Percentiles rank a stretch among this genome's conserved stretches.
These are phyloP conservation scores for Aspergillus aculeatus DNA, from an alignment of 2,329 filamentous ascomycete species.

Conservation along the genomic window DNA sequence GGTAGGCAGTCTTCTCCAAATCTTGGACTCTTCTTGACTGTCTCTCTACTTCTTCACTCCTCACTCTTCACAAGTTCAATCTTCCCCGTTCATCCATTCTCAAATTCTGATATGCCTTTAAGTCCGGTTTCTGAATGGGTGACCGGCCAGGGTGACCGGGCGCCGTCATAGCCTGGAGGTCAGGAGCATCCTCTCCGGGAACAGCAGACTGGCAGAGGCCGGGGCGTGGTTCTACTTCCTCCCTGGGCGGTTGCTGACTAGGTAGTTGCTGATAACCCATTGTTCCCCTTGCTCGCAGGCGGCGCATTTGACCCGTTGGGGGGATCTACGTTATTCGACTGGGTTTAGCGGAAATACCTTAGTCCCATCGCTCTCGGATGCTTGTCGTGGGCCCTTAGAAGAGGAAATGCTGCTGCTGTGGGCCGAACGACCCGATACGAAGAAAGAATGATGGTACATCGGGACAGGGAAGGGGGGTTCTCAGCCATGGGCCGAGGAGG, in stretches of 20 bases:
- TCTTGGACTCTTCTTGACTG: too few relatives aligned
- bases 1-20: too few relatives aligned
- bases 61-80: background rate
- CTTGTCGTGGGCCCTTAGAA: background rate
- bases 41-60: slow-evolving; percentile 2
- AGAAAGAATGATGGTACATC: slow-evolving; percentile 6
- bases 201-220: background rate
- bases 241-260: background rate
- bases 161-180: background rate
- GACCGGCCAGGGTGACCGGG: slow-evolving; percentile 5
- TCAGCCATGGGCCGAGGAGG: background rate
- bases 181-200: background rate
- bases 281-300: slow-evolving; percentile 6
- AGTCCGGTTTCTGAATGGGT: background rate
- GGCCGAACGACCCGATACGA: slow-evolving; percentile 6
- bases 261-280: background rate
- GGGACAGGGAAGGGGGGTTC: background rate
- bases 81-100: background rate
- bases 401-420: background rate
- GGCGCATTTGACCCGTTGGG: slow-evolving; percentile 7
- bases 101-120: background rate
- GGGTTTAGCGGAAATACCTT: slow-evolving; percentile 3
- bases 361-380: background rate
- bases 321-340: slow-evolving; percentile 4
- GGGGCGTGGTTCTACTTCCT: background rate